Evolutionary conservation across 495 filamentous ascomycete species (phyloP).

Genomic region (Pyronema omphalodes): DNA sequence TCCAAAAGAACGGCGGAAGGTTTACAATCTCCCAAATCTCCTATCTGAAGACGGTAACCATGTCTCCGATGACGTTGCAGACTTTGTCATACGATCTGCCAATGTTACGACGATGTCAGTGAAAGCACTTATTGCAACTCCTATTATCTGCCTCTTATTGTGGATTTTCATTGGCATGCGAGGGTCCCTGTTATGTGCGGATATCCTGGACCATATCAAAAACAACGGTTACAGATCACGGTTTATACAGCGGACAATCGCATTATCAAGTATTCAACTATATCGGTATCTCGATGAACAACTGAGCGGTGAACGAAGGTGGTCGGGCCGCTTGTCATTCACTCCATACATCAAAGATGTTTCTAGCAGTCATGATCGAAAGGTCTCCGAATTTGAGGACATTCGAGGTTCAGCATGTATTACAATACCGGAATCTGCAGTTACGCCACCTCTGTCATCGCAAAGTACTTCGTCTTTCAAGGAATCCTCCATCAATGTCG

Average conservation of each 20-base stretch:
- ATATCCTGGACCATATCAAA: neutral
- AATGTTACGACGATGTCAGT: conserved; percentile 2
- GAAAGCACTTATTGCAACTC: neutral
- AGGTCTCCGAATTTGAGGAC: neutral
- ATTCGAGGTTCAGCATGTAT: neutral
- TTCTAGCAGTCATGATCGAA: neutral
- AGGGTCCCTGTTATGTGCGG: neutral
- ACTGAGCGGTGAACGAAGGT: neutral
- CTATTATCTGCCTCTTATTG: neutral
- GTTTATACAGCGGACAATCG: neutral
- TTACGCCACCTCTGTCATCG: neutral
- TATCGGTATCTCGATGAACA: conserved; percentile 4
- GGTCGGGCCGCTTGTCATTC: neutral
- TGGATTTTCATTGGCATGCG: neutral
- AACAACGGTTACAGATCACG: neutral
- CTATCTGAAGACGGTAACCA: neutral
- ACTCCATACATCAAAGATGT: conserved; percentile 3
- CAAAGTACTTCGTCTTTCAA: neutral
- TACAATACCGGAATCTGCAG: neutral
- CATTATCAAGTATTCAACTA: neutral
- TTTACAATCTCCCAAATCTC: neutral
- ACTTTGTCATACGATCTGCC: neutral
- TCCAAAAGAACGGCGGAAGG: neutral
- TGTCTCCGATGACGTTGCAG: neutral
- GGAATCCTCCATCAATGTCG: neutral